Evolutionary conservation across 495 filamentous ascomycete genomes (phyloP).

Genomic region (Penicillium cataractarum): DNA sequence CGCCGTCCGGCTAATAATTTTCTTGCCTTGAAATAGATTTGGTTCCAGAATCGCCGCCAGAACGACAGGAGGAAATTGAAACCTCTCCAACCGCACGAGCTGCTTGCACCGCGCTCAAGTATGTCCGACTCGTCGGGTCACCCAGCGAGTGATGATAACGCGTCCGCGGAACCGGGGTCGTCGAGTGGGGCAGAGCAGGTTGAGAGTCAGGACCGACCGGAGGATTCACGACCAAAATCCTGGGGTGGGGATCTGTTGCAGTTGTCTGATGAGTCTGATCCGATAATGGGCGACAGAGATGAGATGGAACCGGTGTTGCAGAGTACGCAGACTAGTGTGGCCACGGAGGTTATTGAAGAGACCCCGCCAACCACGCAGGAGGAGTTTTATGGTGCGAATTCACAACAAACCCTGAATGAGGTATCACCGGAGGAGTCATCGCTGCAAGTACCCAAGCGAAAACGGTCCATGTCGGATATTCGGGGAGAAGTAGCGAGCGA

Average conservation of each 20-base stretch:
- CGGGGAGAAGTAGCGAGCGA: slow-evolving; percentile 18
- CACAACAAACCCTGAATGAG: slow-evolving; percentile 21
- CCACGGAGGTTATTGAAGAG: slow-evolving; percentile 36
- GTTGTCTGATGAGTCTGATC: slow-evolving; percentile 40
- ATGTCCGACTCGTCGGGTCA: slow-evolving; percentile 55
- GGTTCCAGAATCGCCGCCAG: slow-evolving; percentile 98
- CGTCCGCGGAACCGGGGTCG: slow-evolving; percentile 37
- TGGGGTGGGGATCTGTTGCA: slow-evolving; percentile 34
- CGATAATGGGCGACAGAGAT: slow-evolving; percentile 31
- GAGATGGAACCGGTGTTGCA: slow-evolving; percentile 27
- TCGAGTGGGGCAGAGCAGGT: slow-evolving; percentile 39
- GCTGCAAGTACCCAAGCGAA: slow-evolving; percentile 38
- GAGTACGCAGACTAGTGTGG: slow-evolving; percentile 45
- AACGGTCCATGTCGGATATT: slow-evolving; percentile 42
- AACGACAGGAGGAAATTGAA: slow-evolving; percentile 89
- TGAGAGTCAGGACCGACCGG: slow-evolving; percentile 28
- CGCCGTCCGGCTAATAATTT: slow-evolving; percentile 17
- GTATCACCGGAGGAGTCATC: slow-evolving; percentile 23
- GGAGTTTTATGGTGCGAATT: slow-evolving; percentile 21
- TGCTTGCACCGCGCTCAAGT: slow-evolving; percentile 59
- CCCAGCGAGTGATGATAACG: slow-evolving; percentile 49
- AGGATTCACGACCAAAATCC: slow-evolving; percentile 23
- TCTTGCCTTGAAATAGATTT: slow-evolving; percentile 68
- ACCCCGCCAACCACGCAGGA: slow-evolving; percentile 34
- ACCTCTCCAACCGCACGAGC: slow-evolving; percentile 81